A percentile compares a stretch with the other conserved stretches of the same genome.
phyloP scores from a whole-genome alignment of 495 filamentous ascomycete genomes.

The Opeltia flavorubescens region DNA sequence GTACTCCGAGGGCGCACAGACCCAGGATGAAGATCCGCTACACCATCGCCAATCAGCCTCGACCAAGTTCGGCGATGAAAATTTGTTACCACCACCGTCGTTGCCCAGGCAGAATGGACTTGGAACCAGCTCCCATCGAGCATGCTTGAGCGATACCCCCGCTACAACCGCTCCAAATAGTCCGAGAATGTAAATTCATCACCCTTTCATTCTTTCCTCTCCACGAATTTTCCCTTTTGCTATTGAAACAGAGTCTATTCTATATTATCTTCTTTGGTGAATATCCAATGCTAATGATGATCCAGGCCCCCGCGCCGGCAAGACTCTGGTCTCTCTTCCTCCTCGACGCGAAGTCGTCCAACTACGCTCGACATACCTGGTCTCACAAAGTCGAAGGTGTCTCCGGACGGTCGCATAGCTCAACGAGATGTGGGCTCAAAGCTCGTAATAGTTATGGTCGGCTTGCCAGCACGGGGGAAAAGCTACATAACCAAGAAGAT shows the following conservation, averaged over 20 bases:
- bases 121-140: slow-evolving; percentile 27
- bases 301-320: slow-evolving; percentile 38
- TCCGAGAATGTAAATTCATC: slow-evolving; percentile 49
- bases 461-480: slow-evolving; percentile 85
- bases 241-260: no score
- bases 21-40: slow-evolving; percentile 4
- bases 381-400: slow-evolving; percentile 84
- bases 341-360: slow-evolving; percentile 55
- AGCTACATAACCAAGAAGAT: slow-evolving; percentile 98
- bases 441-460: slow-evolving; percentile 96
- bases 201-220: not conserved
- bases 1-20: slow-evolving; percentile 12
- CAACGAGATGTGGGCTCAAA: slow-evolving; percentile 88
- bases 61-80: slow-evolving; percentile 3
- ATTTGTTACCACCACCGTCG: not conserved
- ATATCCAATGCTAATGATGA: slow-evolving; percentile 11
- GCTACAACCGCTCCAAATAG: slow-evolving; percentile 53
- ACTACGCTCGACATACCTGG: slow-evolving; percentile 79
- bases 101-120: slow-evolving; percentile 25
- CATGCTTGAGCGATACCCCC: slow-evolving; percentile 48
- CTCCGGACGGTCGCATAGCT: slow-evolving; percentile 85
- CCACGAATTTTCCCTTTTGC: no score
- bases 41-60: slow-evolving; percentile 1
- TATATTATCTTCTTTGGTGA: no score
- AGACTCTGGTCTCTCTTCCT: slow-evolving; percentile 46